Evolutionary conservation across 2,329 filamentous ascomycete species (phyloP), one percentile per base, ranked within the genome.

Genomic region (Penicillium decumbens): DNA sequence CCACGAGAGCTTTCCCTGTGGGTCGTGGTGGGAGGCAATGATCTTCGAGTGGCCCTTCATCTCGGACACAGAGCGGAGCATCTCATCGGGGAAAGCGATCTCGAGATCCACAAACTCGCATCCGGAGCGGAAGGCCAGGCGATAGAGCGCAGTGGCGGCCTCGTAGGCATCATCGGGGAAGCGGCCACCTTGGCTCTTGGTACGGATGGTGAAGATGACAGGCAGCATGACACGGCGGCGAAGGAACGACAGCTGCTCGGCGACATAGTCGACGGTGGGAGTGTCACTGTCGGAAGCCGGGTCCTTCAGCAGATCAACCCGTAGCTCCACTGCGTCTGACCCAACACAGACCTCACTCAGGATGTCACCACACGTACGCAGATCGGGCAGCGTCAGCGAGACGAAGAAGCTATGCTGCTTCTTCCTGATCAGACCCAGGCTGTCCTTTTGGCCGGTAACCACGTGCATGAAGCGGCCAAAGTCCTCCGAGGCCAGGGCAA

Each of bases 21-120:
- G 88, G 66, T 98, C 93, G 67, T 98, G 93, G 67, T 98, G 92
- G 0, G 93, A 98, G 7, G 92, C 90, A 61, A 98, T 95, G 64
- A 98, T 88, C 54, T 84, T 86, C 1, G 89, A 89, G 56, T 80
- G 78, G 2, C 85, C 84, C 67, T 88, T 87, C 55, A 77, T 81
- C 47, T 85, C 81, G 0, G 81, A 78, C 3, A 95, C 78, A 12
- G 80, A 75, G 40, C 85, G 80, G 27, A 96, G 78, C 29, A 95
- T 76, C n/a, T 83, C 75, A 43, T 89, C 83, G 0, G 90, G 86
- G 69, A 91, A 86, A 0, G 88, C 87, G 71, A 97, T 87, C 69
- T 98, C 93, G 6, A 97, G 75, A 67, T 98, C 93, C 23, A 98
- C 79, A 65, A 95, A 98, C 66, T 98, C 93, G 38, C 91, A 83